Conservation (phyloP, 2,329 filamentous ascomycete genomes). For the Emericellopsis cladophorae region DNA sequence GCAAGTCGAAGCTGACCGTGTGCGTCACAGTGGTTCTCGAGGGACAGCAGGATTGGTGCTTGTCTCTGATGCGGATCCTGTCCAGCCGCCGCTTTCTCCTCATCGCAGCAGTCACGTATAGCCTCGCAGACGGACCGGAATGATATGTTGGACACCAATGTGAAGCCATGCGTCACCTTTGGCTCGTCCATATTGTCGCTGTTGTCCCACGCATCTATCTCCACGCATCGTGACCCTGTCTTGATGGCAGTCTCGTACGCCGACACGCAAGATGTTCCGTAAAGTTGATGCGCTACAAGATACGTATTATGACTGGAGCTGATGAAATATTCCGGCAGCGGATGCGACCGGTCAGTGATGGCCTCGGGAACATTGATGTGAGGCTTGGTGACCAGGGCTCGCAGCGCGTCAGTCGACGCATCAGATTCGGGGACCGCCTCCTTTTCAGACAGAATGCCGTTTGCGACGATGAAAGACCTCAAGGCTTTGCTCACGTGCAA, state of each 20-base stretch:
- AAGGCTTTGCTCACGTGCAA: neutral
- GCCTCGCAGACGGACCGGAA: conserved; percentile 55
- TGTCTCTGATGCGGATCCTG: conserved; percentile 22
- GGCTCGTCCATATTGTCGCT: conserved; percentile 47
- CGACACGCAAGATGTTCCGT: conserved; percentile 45
- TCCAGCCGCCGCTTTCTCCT: conserved; percentile 33
- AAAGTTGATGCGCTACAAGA: conserved; percentile 56
- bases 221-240: conserved; percentile 55
- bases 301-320: conserved; percentile 67
- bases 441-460: conserved; percentile 28
- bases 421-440: conserved; percentile 32
- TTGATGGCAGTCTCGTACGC: conserved; percentile 51
- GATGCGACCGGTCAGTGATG: conserved; percentile 43
- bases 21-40: conserved; percentile 54
- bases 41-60: conserved; percentile 49
- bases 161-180: conserved; percentile 60
- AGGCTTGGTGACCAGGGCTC: conserved; percentile 38
- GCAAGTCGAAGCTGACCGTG: conserved; percentile 49
- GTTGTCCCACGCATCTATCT: conserved; percentile 64
- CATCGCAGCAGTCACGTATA: conserved; percentile 48
- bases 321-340: conserved; percentile 58
- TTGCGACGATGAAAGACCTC: neutral
- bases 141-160: conserved; percentile 50
- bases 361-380: conserved; percentile 43
- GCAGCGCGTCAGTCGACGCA: conserved; percentile 29